Base-by-base conservation (phyloP, 441 rosid genomes). In the Biscutella auriculata region DNA sequence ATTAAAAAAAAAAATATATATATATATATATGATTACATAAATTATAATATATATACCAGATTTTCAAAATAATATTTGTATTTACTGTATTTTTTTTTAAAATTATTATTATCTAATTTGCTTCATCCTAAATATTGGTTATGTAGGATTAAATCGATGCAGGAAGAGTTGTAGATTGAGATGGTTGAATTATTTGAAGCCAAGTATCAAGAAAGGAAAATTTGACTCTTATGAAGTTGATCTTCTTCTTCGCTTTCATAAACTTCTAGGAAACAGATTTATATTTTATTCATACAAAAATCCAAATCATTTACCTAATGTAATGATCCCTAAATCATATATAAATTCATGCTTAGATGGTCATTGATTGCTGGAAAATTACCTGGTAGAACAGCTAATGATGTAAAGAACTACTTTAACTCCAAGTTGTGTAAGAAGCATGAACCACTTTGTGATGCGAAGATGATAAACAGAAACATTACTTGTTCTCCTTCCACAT, bases 361-460 rank as follows among this genome's bases (percentile, higher is more conserved):
- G 87, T 66, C 79, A 1, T 48, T 82, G 2, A 82, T 79, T 47
- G 79, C 84, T 9, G 78, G 81, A n/a, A 56, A 82, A 48, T 35
- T 82, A 6, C 81, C 87, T 2, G 82, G 79, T 58, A 69, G 81
- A 49, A 79, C 84, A 0, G 79, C 71, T 8, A 79, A 82, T 48
- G 79, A 77, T 35, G 73, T 82, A 13, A 77, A 82, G 57, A 79
- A 82, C 29, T 73, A 63, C 8, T 77, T 78, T 77, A 77, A 73
- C 65, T 40, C 81, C 1, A 74, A 70, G 21, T 28, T 63, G 7
- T n/a, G 51, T 30, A 82, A 74, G 53, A 72, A 71, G 19, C 44
- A 9, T 0, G 59, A 27, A n/a, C 14, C 43, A 2, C 46, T 17
- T 8, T 15, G 34, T 26, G 43, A 60, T 28, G 34, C 28, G 14